A percentile compares a stretch with the other conserved stretches of the same genome.
phyloP scores from a whole-genome alignment of 2,329 filamentous ascomycete species.

The Grosmannia huntii region DNA sequence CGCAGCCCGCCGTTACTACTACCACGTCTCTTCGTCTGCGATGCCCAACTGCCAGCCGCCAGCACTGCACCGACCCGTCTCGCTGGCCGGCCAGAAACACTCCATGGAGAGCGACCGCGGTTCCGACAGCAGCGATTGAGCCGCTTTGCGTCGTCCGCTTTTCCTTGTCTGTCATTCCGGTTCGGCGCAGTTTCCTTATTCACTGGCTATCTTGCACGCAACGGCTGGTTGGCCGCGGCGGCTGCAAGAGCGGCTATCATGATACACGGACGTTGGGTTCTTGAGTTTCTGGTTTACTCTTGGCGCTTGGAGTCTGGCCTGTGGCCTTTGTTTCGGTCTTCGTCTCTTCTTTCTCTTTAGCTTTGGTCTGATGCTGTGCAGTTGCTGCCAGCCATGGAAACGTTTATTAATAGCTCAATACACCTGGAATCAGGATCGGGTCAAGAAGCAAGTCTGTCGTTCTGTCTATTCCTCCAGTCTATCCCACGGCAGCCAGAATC shows the following conservation, averaged over 20 bases:
- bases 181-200: background rate
- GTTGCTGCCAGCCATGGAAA: background rate
- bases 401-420: background rate
- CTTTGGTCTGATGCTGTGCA: background rate
- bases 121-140: conserved; percentile 14
- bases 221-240: background rate
- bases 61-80: conserved; percentile 10
- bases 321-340: background rate
- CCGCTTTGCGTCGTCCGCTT: background rate
- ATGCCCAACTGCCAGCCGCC: conserved; percentile 5
- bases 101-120: conserved; percentile 35
- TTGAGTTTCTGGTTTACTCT: background rate
- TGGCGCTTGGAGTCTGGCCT: background rate
- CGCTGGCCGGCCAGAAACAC: conserved; percentile 27
- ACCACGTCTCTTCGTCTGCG: conserved; percentile 9
- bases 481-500: background rate
- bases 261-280: background rate
- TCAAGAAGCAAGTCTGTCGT: background rate
- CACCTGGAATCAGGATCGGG: background rate
- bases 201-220: background rate
- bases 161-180: background rate
- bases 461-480: background rate
- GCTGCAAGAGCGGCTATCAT: background rate
- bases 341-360: background rate
- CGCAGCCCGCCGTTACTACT: conserved; percentile 3